Conservation (phyloP, 169 alveolate genomes). For the Plasmodium vivax region DNA sequence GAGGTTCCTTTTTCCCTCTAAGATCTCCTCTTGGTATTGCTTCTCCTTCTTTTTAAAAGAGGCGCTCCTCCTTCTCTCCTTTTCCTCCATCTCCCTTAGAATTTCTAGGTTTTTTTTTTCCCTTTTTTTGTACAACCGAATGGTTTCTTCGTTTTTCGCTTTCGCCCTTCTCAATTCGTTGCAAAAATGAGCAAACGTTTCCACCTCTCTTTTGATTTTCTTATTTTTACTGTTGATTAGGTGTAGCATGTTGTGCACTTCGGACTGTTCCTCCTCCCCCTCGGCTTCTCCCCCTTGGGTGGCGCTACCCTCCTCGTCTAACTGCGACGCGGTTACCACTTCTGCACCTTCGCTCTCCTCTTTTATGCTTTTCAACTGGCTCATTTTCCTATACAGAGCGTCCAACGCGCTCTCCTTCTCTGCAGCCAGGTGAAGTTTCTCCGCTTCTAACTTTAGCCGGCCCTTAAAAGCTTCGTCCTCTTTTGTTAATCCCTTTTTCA, state of each 20-base stretch:
- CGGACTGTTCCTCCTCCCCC: background rate
- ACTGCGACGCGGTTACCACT: background rate
- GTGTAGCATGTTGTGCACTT: slow-evolving; percentile 11
- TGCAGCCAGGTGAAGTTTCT: background rate
- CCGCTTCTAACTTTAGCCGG: background rate
- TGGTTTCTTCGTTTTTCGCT: slow-evolving; percentile 56
- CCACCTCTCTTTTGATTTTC: slow-evolving; percentile 37
- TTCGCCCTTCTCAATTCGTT: slow-evolving; percentile 20
- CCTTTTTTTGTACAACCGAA: slow-evolving; percentile 34
- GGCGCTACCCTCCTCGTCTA: background rate
- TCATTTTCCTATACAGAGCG: background rate
- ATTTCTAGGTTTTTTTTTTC: slow-evolving; percentile 11
- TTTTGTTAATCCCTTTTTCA: background rate
- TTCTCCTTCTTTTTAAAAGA: slow-evolving; percentile 53
- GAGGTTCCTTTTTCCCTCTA: background rate
- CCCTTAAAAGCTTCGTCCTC: background rate
- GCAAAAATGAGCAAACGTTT: background rate
- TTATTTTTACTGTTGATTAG: slow-evolving; percentile 19
- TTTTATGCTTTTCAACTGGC: background rate
- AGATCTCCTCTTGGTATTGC: slow-evolving; percentile 27
- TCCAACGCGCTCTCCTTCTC: slow-evolving; percentile 9
- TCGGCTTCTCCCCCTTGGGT: background rate
- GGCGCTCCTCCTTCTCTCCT: background rate
- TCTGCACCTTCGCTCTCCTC: background rate
- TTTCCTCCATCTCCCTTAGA: slow-evolving; percentile 47